A percentile compares a stretch with the other conserved stretches of the same genome.
Evolutionary conservation across 2,329 filamentous ascomycete genomes (phyloP).

Genomic region (Cladosporium sp.): DNA sequence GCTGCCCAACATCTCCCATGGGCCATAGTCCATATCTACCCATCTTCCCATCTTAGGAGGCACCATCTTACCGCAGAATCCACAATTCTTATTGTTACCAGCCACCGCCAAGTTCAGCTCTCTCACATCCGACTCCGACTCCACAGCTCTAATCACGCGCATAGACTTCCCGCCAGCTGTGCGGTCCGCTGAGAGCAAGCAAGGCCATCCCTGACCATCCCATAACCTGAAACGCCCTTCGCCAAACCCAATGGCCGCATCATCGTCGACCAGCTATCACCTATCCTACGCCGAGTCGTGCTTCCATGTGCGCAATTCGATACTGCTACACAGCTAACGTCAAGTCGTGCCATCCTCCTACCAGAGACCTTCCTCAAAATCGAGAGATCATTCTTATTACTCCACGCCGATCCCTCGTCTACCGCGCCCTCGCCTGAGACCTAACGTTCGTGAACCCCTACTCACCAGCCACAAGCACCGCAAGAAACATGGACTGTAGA

Average conservation of each 20-base stretch:
- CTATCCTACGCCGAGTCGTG: not conserved
- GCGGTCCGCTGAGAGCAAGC: not conserved
- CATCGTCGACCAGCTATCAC: not conserved
- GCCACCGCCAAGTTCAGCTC: slow-evolving; percentile 4
- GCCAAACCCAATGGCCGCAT: slow-evolving; percentile 1
- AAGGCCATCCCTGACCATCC: slow-evolving; percentile 6
- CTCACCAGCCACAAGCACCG: not conserved
- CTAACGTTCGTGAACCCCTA: not conserved
- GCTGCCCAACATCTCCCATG: not conserved
- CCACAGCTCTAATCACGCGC: slow-evolving; percentile 1
- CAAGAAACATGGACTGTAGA: not conserved
- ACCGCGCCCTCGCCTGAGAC: not conserved
- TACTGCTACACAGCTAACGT: not conserved
- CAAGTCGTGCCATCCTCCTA: too few relatives aligned
- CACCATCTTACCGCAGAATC: not conserved
- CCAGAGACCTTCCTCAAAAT: not conserved
- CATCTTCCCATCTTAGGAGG: not conserved
- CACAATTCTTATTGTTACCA: not conserved
- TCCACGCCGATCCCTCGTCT: not conserved
- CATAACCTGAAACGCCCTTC: slow-evolving; percentile 2
- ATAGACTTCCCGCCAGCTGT: not conserved
- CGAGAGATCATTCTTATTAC: not conserved
- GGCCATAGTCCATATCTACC: not conserved
- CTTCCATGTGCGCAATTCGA: not conserved
- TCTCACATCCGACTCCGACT: not conserved